Base-by-base conservation (phyloP, 108 stramenopile genomes). In the Nitzschia sp. region DNA sequence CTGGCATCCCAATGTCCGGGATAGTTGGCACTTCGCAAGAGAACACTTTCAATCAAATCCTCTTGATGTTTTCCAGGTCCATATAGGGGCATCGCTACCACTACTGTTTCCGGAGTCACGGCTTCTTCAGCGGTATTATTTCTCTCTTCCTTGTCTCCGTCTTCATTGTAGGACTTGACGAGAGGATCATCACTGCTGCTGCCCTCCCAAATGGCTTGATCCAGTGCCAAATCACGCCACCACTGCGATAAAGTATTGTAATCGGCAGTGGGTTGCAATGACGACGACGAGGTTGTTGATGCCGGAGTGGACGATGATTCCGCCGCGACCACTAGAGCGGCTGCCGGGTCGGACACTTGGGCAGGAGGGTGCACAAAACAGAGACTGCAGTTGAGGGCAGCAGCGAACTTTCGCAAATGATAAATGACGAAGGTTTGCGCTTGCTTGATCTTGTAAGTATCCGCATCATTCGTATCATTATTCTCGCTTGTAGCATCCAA, bases 1-100 rank as follows among this genome's bases (percentile, higher is more conserved):
- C 45, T 53, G 22, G 93, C 93, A 71, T 94, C 90, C 93, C 93
- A 94, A 32, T 81, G 73, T 41, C 93, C 93, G 3, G 90, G 85
- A 66, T 84, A 90, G 19, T 83, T 80, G 32, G 93, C 93, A 64
- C 85, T 88, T 21, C 93, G 82, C 65, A 91, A 67, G 53, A 80
- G 68, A 0, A 88, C 87, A 8, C 76, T 78, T 61, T 85, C 83
- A 58, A 94, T 85, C 54, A 91, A 67, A 35, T 94, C 93, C 44
- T 79, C 78, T 55, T 94, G 88, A 53, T 90, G 85, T 11, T 58
- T 60, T 25, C 80, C 87, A 23, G 87, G 87, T 3, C 76, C 78
- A 66, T 85, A 78, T 15, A 82, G 31, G n/a, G 78, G 48, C 2
- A 77, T 62, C 32, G 69, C 36, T 31, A 34, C 52, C 0, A 53